phyloP scores from a whole-genome alignment of 345 rosid species.

The Populus davidiana region DNA sequence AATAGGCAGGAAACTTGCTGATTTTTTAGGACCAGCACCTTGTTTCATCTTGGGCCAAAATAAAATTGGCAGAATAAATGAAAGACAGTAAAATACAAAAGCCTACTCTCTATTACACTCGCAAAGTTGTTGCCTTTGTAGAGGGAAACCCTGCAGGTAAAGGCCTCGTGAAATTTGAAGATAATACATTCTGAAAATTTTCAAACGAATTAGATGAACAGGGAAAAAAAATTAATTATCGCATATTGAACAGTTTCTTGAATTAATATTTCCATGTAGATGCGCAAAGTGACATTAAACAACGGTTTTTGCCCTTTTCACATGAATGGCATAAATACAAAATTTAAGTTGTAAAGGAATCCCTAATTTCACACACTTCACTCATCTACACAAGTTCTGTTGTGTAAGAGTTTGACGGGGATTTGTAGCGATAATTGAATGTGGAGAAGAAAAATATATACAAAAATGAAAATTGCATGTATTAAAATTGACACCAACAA shows the following conservation, averaged over 20 bases:
- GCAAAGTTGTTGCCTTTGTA: not conserved
- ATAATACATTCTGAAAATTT: not conserved
- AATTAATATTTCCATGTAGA: no score
- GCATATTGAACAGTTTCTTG: not conserved
- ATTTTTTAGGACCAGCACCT: not conserved
- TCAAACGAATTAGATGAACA: not conserved
- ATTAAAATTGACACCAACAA: conserved; percentile 3
- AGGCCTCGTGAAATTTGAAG: not conserved
- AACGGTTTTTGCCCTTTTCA: not conserved
- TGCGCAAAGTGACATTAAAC: no score
- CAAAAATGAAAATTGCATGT: not conserved
- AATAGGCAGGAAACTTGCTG: not conserved
- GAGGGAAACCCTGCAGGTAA: not conserved
- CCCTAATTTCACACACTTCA: not conserved
- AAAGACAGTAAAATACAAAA: not conserved
- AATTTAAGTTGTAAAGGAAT: not conserved
- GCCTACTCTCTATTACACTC: not conserved
- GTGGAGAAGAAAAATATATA: not conserved
- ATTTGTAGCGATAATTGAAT: conserved; percentile 4
- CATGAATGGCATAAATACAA: not conserved
- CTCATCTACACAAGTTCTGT: not conserved
- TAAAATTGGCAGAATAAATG: not conserved
- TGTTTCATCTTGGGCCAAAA: not conserved
- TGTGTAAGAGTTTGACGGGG: not conserved
- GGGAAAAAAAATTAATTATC: not conserved